These are phyloP conservation scores for Lagerstroemia speciosa DNA, from an alignment of 345 rosid species.

Conservation along the genomic window DNA sequence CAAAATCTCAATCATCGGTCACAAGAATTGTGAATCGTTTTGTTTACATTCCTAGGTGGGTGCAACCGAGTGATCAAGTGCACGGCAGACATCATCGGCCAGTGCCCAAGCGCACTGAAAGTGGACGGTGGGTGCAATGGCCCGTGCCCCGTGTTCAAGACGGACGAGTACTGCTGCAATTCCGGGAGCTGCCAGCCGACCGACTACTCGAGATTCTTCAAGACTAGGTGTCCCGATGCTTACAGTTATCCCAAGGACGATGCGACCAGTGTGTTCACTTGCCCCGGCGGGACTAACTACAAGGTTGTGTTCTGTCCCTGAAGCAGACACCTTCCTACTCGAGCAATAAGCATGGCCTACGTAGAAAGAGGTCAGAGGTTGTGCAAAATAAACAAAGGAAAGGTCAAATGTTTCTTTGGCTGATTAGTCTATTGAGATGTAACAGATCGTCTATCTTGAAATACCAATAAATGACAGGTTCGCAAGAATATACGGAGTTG, in stretches of 20 bases:
- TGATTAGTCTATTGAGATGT: too few relatives aligned
- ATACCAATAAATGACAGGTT: too few relatives aligned
- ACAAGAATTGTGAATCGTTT: too few relatives aligned
- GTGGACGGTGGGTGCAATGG: conserved; percentile 22
- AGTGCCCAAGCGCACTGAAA: conserved; percentile 15
- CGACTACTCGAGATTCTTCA: conserved; percentile 14
- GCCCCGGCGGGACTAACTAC: conserved; percentile 25
- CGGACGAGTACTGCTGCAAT: conserved; percentile 16
- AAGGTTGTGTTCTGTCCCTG: conserved; percentile 28
- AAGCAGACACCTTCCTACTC: not conserved
- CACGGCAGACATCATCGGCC: conserved; percentile 10
- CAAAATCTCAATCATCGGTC: not conserved
- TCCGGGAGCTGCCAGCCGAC: conserved; percentile 16
- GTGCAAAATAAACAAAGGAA: not conserved
- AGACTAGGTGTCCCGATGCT: conserved; percentile 17
- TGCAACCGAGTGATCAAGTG: conserved; percentile 17
- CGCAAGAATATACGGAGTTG: too few relatives aligned
- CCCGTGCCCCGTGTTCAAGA: conserved; percentile 20
- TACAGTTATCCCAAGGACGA: conserved; percentile 30
- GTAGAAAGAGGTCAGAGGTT: not conserved
- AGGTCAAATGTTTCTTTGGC: not conserved
- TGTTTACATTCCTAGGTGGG: not conserved
- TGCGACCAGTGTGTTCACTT: conserved; percentile 17
- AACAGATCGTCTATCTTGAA: too few relatives aligned
- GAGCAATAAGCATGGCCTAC: not conserved